phyloP scores from a whole-genome alignment of 768 basidiomycete genomes.

The Trametes coccinea region DNA sequence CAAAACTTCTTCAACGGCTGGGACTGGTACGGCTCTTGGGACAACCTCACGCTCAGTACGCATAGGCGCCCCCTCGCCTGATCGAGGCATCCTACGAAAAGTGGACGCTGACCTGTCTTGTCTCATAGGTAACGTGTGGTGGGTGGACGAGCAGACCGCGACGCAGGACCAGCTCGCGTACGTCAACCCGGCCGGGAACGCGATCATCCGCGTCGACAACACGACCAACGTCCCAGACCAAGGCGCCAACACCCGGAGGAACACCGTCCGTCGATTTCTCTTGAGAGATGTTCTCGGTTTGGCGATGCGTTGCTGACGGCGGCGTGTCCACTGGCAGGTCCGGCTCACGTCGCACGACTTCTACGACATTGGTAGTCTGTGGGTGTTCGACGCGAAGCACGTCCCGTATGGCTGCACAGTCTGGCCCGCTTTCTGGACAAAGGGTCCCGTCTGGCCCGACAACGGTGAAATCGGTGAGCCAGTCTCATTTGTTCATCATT shows the following conservation, averaged over 20 bases:
- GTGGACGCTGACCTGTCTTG: background rate
- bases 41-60: conserved; percentile 40
- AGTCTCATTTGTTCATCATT: background rate
- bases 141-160: conserved; percentile 50
- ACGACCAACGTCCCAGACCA: conserved; percentile 48
- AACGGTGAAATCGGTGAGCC: conserved; percentile 39
- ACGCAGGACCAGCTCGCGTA: conserved; percentile 53
- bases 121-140: conserved; percentile 63
- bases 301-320: no score
- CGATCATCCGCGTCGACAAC: conserved; percentile 78
- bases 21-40: conserved; percentile 44
- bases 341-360: conserved; percentile 46
- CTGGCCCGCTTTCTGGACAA: conserved; percentile 43
- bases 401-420: conserved; percentile 61
- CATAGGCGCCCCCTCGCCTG: background rate
- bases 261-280: conserved; percentile 48
- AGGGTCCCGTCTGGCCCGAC: conserved; percentile 42
- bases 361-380: conserved; percentile 47
- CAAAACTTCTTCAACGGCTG: conserved; percentile 45
- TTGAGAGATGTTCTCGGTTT: background rate
- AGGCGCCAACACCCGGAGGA: conserved; percentile 46
- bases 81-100: no score
- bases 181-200: conserved; percentile 59
- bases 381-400: conserved; percentile 48
- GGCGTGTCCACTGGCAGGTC: conserved; percentile 32